These are phyloP conservation scores for Malassezia sympodialis DNA, from an alignment of 1,284 basidiomycete species.

Conservation along the genomic window DNA sequence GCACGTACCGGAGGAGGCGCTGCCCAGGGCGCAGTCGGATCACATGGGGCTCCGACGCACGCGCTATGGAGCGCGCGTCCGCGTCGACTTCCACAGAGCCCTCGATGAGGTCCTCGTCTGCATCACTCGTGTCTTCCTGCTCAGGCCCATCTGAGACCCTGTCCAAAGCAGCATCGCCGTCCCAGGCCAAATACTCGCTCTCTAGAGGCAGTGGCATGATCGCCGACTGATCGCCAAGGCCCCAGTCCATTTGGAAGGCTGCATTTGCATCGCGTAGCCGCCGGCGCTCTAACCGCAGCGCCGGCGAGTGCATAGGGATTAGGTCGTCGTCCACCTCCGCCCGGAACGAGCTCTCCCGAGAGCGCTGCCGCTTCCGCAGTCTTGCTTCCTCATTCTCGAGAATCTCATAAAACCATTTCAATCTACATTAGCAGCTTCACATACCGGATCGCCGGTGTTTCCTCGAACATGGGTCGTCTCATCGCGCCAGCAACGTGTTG, in stretches of 20 bases:
- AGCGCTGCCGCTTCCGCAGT: neutral
- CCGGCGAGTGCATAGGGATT: neutral
- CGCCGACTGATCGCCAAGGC: neutral
- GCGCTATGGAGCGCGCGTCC: neutral
- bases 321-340: neutral
- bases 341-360: neutral
- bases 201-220: slow-evolving; percentile 2
- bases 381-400: neutral
- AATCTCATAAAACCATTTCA: slow-evolving; percentile 17
- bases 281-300: neutral
- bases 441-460: slow-evolving; percentile 16
- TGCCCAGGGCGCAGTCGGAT: neutral
- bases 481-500: neutral
- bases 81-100: neutral
- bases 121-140: neutral
- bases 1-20: slow-evolving; percentile 6
- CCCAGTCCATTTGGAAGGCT: slow-evolving; percentile 2
- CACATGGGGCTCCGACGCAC: neutral
- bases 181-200: neutral
- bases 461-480: slow-evolving; percentile 2
- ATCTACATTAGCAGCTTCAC: neutral
- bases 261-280: neutral
- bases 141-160: neutral
- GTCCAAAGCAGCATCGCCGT: neutral
- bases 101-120: neutral